Conservation (phyloP, 108 stramenopile genomes). For the Discostella pseudostelligera region DNA sequence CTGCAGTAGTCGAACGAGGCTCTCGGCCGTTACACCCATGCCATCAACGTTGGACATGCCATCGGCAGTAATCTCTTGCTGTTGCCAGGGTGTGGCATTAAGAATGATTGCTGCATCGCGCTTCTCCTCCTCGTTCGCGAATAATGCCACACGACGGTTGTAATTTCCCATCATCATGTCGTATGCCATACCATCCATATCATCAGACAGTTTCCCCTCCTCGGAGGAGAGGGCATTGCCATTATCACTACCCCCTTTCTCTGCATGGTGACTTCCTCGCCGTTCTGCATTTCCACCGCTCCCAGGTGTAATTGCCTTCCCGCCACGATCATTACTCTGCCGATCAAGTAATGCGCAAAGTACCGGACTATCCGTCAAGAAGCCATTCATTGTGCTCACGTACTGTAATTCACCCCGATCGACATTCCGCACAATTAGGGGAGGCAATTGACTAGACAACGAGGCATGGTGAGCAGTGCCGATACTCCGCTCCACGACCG, state of each 20-base stretch:
- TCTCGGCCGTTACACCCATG: conserved; percentile 64
- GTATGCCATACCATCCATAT: conserved; percentile 55
- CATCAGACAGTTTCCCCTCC: conserved; percentile 43
- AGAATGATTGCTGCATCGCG: conserved; percentile 82
- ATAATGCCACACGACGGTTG: conserved; percentile 69
- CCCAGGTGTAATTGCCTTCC: conserved; percentile 15
- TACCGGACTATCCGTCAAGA: conserved; percentile 56
- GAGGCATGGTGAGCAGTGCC: conserved; percentile 44
- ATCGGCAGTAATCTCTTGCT: conserved; percentile 48
- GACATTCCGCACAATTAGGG: conserved; percentile 75
- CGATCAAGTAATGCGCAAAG: conserved; percentile 75
- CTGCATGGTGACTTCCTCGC: no score
- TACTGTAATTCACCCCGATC: conserved; percentile 85
- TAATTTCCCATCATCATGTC: conserved; percentile 91
- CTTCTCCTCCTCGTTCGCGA: conserved; percentile 71
- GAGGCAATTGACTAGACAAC: conserved; percentile 33
- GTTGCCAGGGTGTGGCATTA: conserved; percentile 68
- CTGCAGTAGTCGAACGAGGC: conserved; percentile 66
- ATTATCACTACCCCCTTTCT: conserved; percentile 19
- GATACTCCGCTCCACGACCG: conserved; percentile 83
- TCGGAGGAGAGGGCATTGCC: conserved; percentile 32
- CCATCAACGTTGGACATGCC: conserved; percentile 50
- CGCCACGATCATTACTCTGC: conserved; percentile 52
- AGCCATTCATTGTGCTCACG: conserved; percentile 76
- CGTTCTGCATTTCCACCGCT: conserved; percentile 22